Conservation (phyloP, 441 rosid species). For the Populus hybrid region DNA sequence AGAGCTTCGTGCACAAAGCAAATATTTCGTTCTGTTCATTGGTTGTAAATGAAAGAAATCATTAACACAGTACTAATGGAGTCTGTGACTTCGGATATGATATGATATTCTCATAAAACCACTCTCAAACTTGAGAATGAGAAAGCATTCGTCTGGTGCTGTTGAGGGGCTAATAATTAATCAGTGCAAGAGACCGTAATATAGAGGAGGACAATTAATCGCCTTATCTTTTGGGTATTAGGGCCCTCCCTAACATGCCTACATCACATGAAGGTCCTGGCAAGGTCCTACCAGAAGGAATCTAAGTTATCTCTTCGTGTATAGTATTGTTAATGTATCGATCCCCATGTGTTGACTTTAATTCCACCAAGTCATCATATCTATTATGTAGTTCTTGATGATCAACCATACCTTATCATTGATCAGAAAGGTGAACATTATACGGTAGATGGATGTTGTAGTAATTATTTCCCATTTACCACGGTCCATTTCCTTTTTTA, state of each 20-base stretch:
- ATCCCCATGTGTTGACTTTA: slow-evolving; percentile 25
- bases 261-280: slow-evolving; percentile 9
- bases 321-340: slow-evolving; percentile 9
- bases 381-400: background rate
- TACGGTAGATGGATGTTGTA: background rate
- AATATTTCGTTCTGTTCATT: slow-evolving; percentile 1
- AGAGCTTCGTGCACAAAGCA: background rate
- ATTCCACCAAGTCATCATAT: slow-evolving; percentile 6
- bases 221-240: background rate
- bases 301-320: slow-evolving; percentile 19
- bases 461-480: background rate
- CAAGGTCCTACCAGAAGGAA: slow-evolving; percentile 27
- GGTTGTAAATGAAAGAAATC: slow-evolving; percentile 18
- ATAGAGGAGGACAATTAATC: background rate
- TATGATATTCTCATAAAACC: background rate
- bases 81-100: background rate
- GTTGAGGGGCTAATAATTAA: background rate
- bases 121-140: slow-evolving; percentile 7
- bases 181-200: background rate
- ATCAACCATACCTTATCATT: slow-evolving; percentile 8
- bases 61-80: background rate
- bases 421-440: background rate
- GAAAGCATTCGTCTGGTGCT: background rate
- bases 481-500: background rate
- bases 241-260: slow-evolving; percentile 15